These are phyloP conservation scores for Friedmanniomyces simplex DNA, from an alignment of 495 filamentous ascomycete species.

Conservation along the genomic window DNA sequence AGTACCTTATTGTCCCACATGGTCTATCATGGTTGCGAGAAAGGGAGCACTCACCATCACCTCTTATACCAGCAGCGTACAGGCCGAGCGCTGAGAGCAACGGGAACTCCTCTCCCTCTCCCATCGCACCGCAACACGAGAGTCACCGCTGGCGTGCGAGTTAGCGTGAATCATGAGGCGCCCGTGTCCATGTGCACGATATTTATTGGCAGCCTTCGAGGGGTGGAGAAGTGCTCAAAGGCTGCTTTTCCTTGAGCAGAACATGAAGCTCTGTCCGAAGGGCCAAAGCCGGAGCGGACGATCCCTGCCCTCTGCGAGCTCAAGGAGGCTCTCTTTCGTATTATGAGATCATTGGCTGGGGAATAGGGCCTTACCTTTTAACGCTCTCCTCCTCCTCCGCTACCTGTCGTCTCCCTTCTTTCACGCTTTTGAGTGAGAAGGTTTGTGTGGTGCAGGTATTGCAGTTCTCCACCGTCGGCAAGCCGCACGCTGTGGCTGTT, in stretches of 20 bases:
- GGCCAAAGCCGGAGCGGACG: neutral
- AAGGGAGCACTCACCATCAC: slow-evolving; percentile 37
- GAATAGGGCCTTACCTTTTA: neutral
- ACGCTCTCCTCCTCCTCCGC: neutral
- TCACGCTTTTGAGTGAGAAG: neutral
- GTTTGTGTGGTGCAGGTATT: neutral
- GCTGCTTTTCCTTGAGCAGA: neutral
- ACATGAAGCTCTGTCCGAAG: neutral
- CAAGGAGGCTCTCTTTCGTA: neutral
- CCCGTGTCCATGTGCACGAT: neutral
- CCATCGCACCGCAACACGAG: slow-evolving; percentile 12
- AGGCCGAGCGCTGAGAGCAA: slow-evolving; percentile 40
- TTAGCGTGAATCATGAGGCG: neutral
- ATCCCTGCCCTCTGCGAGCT: neutral
- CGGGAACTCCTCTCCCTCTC: slow-evolving; percentile 42
- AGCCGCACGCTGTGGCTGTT: neutral
- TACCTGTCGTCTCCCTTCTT: neutral
- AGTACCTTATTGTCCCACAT: neutral
- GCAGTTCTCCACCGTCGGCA: neutral
- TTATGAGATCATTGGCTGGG: neutral
- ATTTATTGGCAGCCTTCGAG: neutral
- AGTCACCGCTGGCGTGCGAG: neutral
- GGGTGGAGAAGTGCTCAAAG: neutral
- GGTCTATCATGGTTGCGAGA: neutral
- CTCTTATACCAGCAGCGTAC: slow-evolving; percentile 41